Percentiles rank a stretch among this genome's conserved stretches.
These are phyloP conservation scores for Lathyrus oleraceus DNA, from an alignment of 306 rosid species.

Conservation along the genomic window DNA sequence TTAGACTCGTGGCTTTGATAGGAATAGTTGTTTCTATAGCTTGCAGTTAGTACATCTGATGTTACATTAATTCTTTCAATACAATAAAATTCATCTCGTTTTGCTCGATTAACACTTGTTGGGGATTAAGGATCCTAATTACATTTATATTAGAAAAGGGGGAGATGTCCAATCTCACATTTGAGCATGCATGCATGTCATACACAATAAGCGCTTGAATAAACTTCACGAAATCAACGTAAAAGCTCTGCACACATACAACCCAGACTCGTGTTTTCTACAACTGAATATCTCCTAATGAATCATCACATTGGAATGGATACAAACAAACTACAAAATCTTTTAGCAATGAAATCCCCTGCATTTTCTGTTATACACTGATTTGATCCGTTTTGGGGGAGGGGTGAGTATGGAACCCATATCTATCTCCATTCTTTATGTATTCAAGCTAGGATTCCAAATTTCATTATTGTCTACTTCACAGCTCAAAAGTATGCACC, in stretches of 20 bases:
- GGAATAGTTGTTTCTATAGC: no score
- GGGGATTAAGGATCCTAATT: no score
- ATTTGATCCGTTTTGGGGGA: neutral
- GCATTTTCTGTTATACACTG: slow-evolving; percentile 33
- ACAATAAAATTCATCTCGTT: no score
- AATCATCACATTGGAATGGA: slow-evolving; percentile 19
- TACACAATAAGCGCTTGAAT: slow-evolving; percentile 25
- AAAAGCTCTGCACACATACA: slow-evolving; percentile 34
- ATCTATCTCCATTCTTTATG: slow-evolving; percentile 32
- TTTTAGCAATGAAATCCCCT: slow-evolving; percentile 30
- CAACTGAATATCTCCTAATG: slow-evolving; percentile 21
- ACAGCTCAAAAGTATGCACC: slow-evolving; percentile 29
- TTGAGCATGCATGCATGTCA: slow-evolving; percentile 22
- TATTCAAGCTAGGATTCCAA: slow-evolving; percentile 36
- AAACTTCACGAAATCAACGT: slow-evolving; percentile 22
- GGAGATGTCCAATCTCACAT: neutral
- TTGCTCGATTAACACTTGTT: no score
- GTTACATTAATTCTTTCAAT: no score
- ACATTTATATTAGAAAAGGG: no score
- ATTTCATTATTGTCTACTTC: slow-evolving; percentile 27
- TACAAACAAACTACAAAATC: slow-evolving; percentile 40
- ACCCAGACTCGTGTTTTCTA: slow-evolving; percentile 34
- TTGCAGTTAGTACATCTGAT: no score
- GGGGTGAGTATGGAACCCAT: neutral
- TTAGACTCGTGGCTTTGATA: no score